Conservation (phyloP, 2,329 filamentous ascomycete species). For the Pseudogymnoascus sp. region DNA sequence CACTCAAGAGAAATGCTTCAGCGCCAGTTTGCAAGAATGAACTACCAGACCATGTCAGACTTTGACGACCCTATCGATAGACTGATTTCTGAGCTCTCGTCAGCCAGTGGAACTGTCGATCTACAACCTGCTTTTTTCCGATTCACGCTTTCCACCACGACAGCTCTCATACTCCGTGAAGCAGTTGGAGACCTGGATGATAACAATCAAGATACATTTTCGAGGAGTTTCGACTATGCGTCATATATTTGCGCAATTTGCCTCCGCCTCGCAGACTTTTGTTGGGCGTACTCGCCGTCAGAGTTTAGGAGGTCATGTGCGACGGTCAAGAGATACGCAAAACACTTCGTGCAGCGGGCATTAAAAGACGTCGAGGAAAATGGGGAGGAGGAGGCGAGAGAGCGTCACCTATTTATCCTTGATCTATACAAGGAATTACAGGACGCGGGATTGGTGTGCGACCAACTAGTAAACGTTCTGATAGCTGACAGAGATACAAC, state of each 20-base stretch:
- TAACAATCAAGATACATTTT: background rate
- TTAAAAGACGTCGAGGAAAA: background rate
- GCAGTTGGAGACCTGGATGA: constrained; percentile 25
- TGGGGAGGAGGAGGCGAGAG: background rate
- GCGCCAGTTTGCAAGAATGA: background rate
- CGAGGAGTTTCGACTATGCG: constrained; percentile 1
- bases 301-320: background rate
- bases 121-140: constrained; percentile 43
- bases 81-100: background rate
- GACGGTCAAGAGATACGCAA: background rate
- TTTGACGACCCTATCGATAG: background rate
- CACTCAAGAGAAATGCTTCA: background rate
- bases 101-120: constrained; percentile 31
- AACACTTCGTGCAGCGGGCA: background rate
- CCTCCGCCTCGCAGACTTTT: background rate
- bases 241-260: background rate
- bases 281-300: background rate
- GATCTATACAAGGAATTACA: background rate
- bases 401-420: background rate
- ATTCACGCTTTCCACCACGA: constrained; percentile 49
- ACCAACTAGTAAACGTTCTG: background rate
- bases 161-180: constrained; percentile 51
- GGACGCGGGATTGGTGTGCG: background rate
- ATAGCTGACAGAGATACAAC: background rate
- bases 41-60: background rate